Percentiles rank a stretch among this genome's conserved stretches.
These are phyloP conservation scores for Sorghum bicolor DNA, from an alignment of 176 grass and related monocot genomes.

Conservation along the genomic window Sorghum_bicolor_NCBIv3 NC_012870.2:26852001-26852500, in stretches of 20 bases:
- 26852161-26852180: conserved; percentile 28
- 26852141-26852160: conserved; percentile 26
- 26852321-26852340: conserved; percentile 25
- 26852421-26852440: conserved; percentile 92
- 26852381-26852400: conserved; percentile 69
- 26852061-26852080: not conserved
- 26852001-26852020: conserved; percentile 56
- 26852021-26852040: conserved; percentile 33
- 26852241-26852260: conserved; percentile 37
- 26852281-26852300: not conserved
- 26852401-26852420: conserved; percentile 77
- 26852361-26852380: conserved; percentile 90
- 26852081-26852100: conserved; percentile 17
- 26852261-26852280: not conserved
- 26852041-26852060: conserved; percentile 33
- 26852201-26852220: conserved; percentile 51
- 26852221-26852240: conserved; percentile 54
- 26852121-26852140: not conserved
- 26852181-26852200: conserved; percentile 52
- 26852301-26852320: conserved; percentile 5
- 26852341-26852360: conserved; percentile 68
- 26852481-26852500: conserved; percentile 83
- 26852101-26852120: conserved; percentile 13
- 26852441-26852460: conserved; percentile 87
- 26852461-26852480: conserved; percentile 94